A percentile compares a stretch with the other conserved stretches of the same genome.
Conservation (phyloP, 768 basidiomycete genomes). For the Filobasidium floriforme region DNA sequence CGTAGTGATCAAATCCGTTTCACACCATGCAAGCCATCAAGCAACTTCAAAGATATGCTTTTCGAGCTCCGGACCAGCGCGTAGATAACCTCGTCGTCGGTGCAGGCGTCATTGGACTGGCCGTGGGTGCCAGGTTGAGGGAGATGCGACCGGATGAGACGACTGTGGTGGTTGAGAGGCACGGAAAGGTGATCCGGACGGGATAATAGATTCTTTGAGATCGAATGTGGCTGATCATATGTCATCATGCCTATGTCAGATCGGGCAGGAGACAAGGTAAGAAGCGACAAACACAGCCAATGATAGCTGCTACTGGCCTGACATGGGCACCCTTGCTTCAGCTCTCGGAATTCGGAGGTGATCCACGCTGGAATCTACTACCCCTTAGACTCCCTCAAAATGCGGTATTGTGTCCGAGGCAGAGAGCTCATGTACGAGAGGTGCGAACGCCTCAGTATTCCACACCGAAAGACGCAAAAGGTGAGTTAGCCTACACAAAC, state of each 20-base stretch:
- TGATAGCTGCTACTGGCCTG: not conserved
- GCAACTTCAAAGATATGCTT: conserved; percentile 14
- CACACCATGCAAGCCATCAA: not conserved
- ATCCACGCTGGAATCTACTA: conserved; percentile 67
- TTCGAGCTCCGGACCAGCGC: conserved; percentile 55
- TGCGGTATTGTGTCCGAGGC: conserved; percentile 74
- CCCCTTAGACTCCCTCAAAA: conserved; percentile 73
- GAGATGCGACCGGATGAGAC: conserved; percentile 59
- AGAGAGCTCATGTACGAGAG: conserved; percentile 72
- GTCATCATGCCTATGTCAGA: conserved; percentile 18
- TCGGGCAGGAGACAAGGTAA: conserved; percentile 80
- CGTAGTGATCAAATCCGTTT: no score
- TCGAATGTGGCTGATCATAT: not conserved
- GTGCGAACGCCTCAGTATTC: conserved; percentile 59
- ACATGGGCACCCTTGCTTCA: conserved; percentile 34
- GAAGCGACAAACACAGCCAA: not conserved
- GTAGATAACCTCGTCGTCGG: conserved; percentile 85
- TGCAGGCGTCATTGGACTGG: conserved; percentile 83
- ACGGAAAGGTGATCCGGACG: conserved; percentile 51
- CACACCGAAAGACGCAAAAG: conserved; percentile 65
- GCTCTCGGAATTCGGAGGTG: conserved; percentile 90
- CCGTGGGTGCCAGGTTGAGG: conserved; percentile 68
- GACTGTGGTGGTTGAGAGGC: conserved; percentile 74
- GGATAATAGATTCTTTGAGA: not conserved
- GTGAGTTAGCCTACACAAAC: conserved; percentile 24